These are phyloP conservation scores for Diplosphaera chodatii DNA, from an alignment of 139 green algal species.

Conservation along the genomic window DNA sequence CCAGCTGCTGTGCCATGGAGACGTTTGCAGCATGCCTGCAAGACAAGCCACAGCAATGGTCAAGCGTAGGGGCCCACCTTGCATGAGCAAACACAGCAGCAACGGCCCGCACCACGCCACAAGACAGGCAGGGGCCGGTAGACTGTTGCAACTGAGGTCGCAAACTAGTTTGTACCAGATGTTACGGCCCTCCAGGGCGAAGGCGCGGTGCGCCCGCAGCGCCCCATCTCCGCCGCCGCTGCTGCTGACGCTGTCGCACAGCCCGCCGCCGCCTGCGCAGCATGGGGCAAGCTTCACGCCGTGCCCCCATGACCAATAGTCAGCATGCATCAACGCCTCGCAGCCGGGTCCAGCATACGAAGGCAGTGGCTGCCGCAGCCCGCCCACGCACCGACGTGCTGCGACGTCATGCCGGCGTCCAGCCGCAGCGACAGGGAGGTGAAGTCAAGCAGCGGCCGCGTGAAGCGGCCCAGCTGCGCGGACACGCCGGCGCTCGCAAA, in stretches of 20 bases:
- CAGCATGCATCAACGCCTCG: too few relatives aligned
- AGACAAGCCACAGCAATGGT: too few relatives aligned
- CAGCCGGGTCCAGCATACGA: too few relatives aligned
- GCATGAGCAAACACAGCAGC: too few relatives aligned
- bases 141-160: too few relatives aligned
- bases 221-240: neutral
- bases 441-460: slow-evolving; percentile 39
- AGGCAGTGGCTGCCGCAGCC: too few relatives aligned
- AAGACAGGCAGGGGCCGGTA: too few relatives aligned
- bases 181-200: slow-evolving; percentile 54
- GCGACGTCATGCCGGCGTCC: slow-evolving; percentile 49
- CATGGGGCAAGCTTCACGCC: too few relatives aligned
- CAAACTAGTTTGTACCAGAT: too few relatives aligned
- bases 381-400: slow-evolving; percentile 25
- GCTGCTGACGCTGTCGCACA: neutral
- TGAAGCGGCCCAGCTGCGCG: slow-evolving; percentile 44
- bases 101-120: too few relatives aligned
- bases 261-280: neutral
- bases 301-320: too few relatives aligned
- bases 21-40: slow-evolving; percentile 46
- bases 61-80: too few relatives aligned
- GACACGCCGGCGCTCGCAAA: slow-evolving; percentile 35
- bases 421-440: slow-evolving; percentile 26
- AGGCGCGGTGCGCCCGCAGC: slow-evolving; percentile 27
- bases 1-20: slow-evolving; percentile 63